Base-by-base conservation (phyloP, 768 basidiomycete species). In the Kwoniella dejecticola region DNA sequence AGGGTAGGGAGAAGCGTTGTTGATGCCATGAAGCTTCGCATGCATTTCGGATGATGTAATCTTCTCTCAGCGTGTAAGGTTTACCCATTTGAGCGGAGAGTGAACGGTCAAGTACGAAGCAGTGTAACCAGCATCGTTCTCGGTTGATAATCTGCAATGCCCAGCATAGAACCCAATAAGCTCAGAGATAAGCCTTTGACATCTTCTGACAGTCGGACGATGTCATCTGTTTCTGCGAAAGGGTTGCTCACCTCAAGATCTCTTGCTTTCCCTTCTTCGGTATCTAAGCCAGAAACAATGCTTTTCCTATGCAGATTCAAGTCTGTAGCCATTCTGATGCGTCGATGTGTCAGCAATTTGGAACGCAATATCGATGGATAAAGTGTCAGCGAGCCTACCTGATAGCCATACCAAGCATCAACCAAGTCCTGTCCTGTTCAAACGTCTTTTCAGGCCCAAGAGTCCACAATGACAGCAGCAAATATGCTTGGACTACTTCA, bases 81-180 rank as follows among this genome's bases (percentile, higher is more conserved):
- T 96, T 97, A 44, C 94, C 94, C 91, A 97, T 91, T 75, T 92
- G 93, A 0, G 94, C 90, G 68, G 91, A 90, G 60, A 89, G 84
- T 69, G 92, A 95, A 63, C 91, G 84, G 76, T 97, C 94, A 31
- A 96, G 83, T 73, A 90, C 90, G 80, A 88, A 92, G 75, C 90
- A 93, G 52, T 89, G 79, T 50, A 96, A 81, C 96, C 96, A 99
- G 8, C 92, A 91, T 48, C 96, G 82, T 79, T 98, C 94, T 45
- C 96, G 86, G 77, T 97, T 99, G 79, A 90, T 88, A 12, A 96
- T 87, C 81, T 98, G 90, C 12, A 52, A 31, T 15, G 15, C 33
- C 33, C 7, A 15, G 33, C 33, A 36, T 15, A 36, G 7, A 36
- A 7, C 33, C 7, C n/a, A n/a, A n/a, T n/a, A n/a, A n/a, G n/a